These are phyloP conservation scores for Lactarius quietus DNA, from an alignment of 768 basidiomycete species.

Conservation along the genomic window DNA sequence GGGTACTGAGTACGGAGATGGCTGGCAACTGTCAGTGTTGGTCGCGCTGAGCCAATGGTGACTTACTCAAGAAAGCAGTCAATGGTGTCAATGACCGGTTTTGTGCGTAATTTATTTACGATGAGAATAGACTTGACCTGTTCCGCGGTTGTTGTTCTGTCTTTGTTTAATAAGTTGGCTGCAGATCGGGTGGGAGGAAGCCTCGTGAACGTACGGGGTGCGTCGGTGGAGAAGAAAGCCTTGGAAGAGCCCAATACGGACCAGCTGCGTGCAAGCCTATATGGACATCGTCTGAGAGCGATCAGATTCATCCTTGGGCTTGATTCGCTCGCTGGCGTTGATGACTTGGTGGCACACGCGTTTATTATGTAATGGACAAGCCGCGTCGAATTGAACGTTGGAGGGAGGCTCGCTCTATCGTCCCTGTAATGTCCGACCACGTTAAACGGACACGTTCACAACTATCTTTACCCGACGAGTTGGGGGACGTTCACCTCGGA, in stretches of 20 bases:
- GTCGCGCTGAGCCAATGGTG: neutral
- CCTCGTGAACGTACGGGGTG: constrained; percentile 12
- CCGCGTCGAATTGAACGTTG: constrained; percentile 2
- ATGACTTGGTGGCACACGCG: neutral
- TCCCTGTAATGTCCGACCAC: constrained; percentile 14
- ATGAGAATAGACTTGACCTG: constrained; percentile 65
- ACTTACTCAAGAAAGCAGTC: constrained; percentile 67
- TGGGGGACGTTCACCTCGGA: constrained; percentile 14
- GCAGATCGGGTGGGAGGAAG: constrained; percentile 4
- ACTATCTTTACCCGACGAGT: constrained; percentile 14
- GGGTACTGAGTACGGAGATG: constrained; percentile 35
- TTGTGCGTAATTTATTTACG: constrained; percentile 78
- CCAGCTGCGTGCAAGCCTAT: neutral
- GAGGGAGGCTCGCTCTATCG: neutral
- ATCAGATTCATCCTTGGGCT: neutral
- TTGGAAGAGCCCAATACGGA: neutral
- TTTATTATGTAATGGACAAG: constrained; percentile 7
- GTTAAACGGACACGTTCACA: constrained; percentile 27
- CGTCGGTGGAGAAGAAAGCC: constrained; percentile 8
- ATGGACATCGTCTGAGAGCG: constrained; percentile 1
- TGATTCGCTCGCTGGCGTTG: neutral
- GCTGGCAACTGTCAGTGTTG: constrained; percentile 22
- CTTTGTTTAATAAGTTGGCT: constrained; percentile 22
- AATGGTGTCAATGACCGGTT: constrained; percentile 72
- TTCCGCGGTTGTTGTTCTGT: constrained; percentile 20